Percentiles rank a stretch among this genome's conserved stretches.
phyloP scores from a whole-genome alignment of 75 land plant genomes.

The Pinus albicaulis region DNA sequence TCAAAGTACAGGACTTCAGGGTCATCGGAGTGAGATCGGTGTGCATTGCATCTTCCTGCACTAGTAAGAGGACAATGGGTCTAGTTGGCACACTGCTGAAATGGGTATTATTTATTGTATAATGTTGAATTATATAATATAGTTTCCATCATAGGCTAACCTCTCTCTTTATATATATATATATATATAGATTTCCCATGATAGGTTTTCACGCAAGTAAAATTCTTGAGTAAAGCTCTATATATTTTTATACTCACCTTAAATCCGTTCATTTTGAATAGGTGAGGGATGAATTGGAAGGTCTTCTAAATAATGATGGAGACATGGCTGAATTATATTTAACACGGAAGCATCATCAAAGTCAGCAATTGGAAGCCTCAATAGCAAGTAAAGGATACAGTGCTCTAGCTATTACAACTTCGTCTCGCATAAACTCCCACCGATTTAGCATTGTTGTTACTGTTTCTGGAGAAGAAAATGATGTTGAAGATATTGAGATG shows the following conservation, averaged over 20 bases:
- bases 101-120: neutral
- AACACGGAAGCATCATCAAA: conserved; percentile 69
- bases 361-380: conserved; percentile 66
- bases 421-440: conserved; percentile 35
- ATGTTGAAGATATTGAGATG: conserved; percentile 97
- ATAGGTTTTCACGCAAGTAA: neutral
- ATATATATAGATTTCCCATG: neutral
- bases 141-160: too few species aligned
- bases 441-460: conserved; percentile 43
- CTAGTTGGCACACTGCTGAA: too few species aligned
- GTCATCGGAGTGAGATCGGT: too few species aligned
- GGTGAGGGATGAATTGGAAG: conserved; percentile 96
- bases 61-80: too few species aligned
- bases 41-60: too few species aligned
- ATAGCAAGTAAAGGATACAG: conserved; percentile 23
- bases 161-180: too few species aligned
- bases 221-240: neutral
- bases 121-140: too few species aligned
- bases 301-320: conserved; percentile 84
- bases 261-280: conserved; percentile 15
- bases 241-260: neutral
- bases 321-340: conserved; percentile 94
- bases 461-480: conserved; percentile 39
- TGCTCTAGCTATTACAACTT: conserved; percentile 23
- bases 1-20: too few species aligned